Conservation (phyloP, 495 filamentous ascomycete species). For the Clohesyomyces aquaticus region DNA sequence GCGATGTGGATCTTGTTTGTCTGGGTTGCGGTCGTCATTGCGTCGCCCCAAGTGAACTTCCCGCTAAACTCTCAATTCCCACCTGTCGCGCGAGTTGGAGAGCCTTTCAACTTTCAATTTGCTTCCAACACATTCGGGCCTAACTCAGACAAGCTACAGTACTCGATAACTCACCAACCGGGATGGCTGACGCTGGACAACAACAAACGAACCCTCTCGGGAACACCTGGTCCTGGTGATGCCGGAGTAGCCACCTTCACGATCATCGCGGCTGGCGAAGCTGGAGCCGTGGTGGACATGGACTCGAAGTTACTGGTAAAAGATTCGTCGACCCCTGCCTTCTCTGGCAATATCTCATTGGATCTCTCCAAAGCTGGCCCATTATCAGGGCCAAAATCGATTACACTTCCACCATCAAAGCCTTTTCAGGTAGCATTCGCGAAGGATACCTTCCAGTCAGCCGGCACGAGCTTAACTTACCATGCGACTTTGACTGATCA, state of each 20-base stretch:
- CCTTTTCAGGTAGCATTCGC: conserved; percentile 42
- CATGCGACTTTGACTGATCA: conserved; percentile 78
- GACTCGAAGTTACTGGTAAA: conserved; percentile 41
- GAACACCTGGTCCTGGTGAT: conserved; percentile 63
- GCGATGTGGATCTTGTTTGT: conserved; percentile 18
- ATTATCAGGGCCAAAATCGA: conserved; percentile 38
- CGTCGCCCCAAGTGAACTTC: conserved; percentile 59
- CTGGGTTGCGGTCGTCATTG: conserved; percentile 43
- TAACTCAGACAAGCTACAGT: conserved; percentile 56
- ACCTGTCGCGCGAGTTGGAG: conserved; percentile 67
- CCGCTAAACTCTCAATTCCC: conserved; percentile 79
- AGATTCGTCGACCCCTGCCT: not conserved
- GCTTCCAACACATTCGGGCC: conserved; percentile 69
- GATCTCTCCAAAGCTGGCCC: conserved; percentile 40
- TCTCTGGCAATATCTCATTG: conserved; percentile 35
- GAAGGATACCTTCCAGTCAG: conserved; percentile 39
- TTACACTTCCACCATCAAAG: conserved; percentile 36
- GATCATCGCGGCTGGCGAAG: conserved; percentile 41
- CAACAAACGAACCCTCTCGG: conserved; percentile 62
- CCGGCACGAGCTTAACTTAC: conserved; percentile 52
- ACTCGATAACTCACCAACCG: conserved; percentile 64
- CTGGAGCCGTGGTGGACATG: conserved; percentile 38
- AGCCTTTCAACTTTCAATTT: conserved; percentile 70
- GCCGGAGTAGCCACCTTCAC: conserved; percentile 59
- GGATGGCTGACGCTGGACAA: conserved; percentile 72